These are phyloP conservation scores for Vanderwaltozyma yarrowii DNA, from an alignment of 805 yeast species.

Conservation along the genomic window DNA sequence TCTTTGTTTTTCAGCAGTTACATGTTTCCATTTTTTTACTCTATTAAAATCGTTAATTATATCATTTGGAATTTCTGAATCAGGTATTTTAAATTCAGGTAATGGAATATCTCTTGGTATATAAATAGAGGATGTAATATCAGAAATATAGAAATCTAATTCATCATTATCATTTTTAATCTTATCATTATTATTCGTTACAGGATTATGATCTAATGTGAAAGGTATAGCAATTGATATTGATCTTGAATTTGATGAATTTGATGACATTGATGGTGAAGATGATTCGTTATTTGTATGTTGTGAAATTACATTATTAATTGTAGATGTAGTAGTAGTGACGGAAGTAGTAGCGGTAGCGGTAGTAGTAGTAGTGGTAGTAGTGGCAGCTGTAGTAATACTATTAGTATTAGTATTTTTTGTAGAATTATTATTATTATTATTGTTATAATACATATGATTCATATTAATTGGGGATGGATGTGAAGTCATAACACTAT, in stretches of 20 bases:
- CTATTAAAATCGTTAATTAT: constrained; percentile 11
- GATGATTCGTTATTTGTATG: too few species aligned
- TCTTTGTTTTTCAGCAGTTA: constrained; percentile 24
- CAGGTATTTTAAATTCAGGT: constrained; percentile 20
- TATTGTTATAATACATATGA: neutral
- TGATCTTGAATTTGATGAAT: too few species aligned
- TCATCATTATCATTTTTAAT: too few species aligned
- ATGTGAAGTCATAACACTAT: constrained; percentile 13
- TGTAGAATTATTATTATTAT: neutral
- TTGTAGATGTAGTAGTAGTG: too few species aligned
- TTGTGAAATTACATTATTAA: too few species aligned
- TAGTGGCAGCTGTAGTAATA: too few species aligned
- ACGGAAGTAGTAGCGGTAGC: too few species aligned
- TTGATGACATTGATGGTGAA: too few species aligned
- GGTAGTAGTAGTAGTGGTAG: too few species aligned
- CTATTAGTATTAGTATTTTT: neutral
- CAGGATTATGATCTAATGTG: too few species aligned
- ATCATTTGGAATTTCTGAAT: constrained; percentile 15
- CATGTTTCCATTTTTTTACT: constrained; percentile 27
- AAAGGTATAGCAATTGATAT: too few species aligned
- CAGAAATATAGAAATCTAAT: neutral
- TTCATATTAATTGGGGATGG: neutral
- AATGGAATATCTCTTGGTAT: constrained; percentile 4
- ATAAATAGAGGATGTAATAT: neutral
- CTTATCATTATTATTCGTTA: neutral